Conservation (phyloP, 805 yeast genomes). For the Candida boleticola region DNA sequence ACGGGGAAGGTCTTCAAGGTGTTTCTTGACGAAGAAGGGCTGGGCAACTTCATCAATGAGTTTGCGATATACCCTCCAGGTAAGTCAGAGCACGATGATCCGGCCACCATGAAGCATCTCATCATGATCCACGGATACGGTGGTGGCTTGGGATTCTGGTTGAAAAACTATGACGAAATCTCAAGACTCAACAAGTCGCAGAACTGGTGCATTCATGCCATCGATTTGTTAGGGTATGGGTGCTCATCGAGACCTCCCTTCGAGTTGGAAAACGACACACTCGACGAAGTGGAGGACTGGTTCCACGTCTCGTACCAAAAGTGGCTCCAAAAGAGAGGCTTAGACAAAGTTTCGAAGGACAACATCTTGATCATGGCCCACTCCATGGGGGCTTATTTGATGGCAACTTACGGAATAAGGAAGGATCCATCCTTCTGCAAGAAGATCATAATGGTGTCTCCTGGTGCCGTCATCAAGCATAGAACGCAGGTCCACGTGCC, state of each 20-base stretch:
- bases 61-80: slow-evolving; percentile 37
- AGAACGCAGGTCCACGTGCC: slow-evolving; percentile 53
- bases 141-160: slow-evolving; percentile 42
- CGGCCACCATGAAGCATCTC: slow-evolving; percentile 29
- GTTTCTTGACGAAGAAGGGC: slow-evolving; percentile 20
- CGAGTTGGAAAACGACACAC: slow-evolving; percentile 38
- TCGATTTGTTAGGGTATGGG: slow-evolving; percentile 90
- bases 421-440: slow-evolving; percentile 56
- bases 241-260: slow-evolving; percentile 80
- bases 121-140: slow-evolving; percentile 48
- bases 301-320: slow-evolving; percentile 61
- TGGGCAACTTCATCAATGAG: slow-evolving; percentile 37
- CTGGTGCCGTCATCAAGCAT: slow-evolving; percentile 76
- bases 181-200: slow-evolving; percentile 19
- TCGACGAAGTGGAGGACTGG: slow-evolving; percentile 55
- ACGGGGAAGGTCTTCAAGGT: slow-evolving; percentile 32
- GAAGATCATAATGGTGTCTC: slow-evolving; percentile 77
- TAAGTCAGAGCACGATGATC: slow-evolving; percentile 15
- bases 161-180: slow-evolving; percentile 36
- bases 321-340: slow-evolving; percentile 57
- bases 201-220: slow-evolving; percentile 76
- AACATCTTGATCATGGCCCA: slow-evolving; percentile 72
- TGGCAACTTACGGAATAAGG: slow-evolving; percentile 62
- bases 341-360: slow-evolving; percentile 25
- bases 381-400: slow-evolving; percentile 88